Base-by-base conservation (phyloP, 2,329 filamentous ascomycete species). In the Cladosporium sp. region DNA sequence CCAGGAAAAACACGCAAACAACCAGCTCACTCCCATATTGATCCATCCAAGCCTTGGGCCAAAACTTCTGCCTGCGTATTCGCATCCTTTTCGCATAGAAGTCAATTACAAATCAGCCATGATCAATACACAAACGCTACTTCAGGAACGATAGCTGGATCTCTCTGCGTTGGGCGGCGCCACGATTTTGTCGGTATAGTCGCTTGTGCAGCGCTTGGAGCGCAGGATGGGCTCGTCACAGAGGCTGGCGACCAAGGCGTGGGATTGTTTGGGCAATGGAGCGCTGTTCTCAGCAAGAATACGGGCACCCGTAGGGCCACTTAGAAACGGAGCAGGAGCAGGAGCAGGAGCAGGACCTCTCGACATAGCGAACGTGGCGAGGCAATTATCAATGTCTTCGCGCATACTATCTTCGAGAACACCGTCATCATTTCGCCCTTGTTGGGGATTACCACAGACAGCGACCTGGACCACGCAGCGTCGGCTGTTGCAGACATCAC, bases 281-380 rank as follows among this genome's bases (percentile, higher is more conserved):
- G 62, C 64, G n/a, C 54, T 65, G 15, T 65, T 65, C 52, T 65
- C 60, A 9, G 61, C 60, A 24, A 66, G 62, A 64, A 65, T 65
- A 65, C 53, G 50, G 42, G 34, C 47, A 3, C 17, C 47, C n/a
- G 41, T 9, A 12, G 38, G 42, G 15, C 47, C 38, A 39, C 11
- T 22, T 8, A 27, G 20, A 12, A 18, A 30, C 20, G 37, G 37
- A 9, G 42, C 47, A 37, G 37, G 34, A 12, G 42, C n/a, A n/a
- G n/a, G n/a, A n/a, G n/a, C n/a, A n/a, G n/a, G n/a, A n/a, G n/a
- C 49, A 37, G 47, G 37, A 47, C 36, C 43, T 29, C 41, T 47
- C 22, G 44, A 43, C 34, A 52, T 49, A 34, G 20, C 34, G 34
- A 32, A 12, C 18, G 38, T 18, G 24, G 50, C 13, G 29, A 50